Conservation (phyloP, 805 yeast species). For the Cephaloascus fragrans region DNA sequence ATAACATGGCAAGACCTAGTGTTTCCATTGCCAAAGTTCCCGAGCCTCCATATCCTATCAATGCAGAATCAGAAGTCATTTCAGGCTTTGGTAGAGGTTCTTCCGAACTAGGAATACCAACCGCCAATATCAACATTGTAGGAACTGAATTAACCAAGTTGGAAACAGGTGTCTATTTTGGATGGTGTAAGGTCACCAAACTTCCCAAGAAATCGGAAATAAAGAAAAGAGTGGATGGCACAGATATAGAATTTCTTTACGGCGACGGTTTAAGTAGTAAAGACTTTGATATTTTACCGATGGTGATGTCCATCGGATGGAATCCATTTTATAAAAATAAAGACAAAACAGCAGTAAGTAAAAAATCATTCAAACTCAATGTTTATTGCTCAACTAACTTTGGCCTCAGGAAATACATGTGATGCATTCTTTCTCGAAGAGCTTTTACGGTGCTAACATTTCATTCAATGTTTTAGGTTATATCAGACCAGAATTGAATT, state of each 20-base stretch:
- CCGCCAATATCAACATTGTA: constrained; percentile 76
- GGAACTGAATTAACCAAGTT: constrained; percentile 32
- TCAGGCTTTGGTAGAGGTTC: constrained; percentile 97
- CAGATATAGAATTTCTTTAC: constrained; percentile 38
- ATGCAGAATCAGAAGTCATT: constrained; percentile 36
- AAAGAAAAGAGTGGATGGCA: constrained; percentile 7
- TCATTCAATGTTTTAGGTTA: constrained; percentile 73
- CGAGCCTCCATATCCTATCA: constrained; percentile 42
- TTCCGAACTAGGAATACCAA: constrained; percentile 86
- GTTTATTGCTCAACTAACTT: no score
- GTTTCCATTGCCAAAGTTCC: constrained; percentile 31
- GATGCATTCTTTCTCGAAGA: constrained; percentile 54
- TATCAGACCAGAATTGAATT: constrained; percentile 83
- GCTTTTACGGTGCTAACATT: constrained; percentile 79
- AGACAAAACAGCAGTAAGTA: constrained; percentile 54
- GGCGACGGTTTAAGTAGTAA: constrained; percentile 39
- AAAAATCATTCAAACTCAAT: neutral
- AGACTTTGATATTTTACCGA: constrained; percentile 50
- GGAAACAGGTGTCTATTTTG: constrained; percentile 84
- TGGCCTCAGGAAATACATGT: constrained; percentile 58
- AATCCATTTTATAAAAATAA: constrained; percentile 84
- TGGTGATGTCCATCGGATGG: constrained; percentile 95
- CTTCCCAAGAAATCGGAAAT: constrained; percentile 6
- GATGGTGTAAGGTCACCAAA: constrained; percentile 41
- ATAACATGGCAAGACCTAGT: constrained; percentile 26